Conservation (phyloP, 495 filamentous ascomycete species). For the Penicillium pancosmium region DNA sequence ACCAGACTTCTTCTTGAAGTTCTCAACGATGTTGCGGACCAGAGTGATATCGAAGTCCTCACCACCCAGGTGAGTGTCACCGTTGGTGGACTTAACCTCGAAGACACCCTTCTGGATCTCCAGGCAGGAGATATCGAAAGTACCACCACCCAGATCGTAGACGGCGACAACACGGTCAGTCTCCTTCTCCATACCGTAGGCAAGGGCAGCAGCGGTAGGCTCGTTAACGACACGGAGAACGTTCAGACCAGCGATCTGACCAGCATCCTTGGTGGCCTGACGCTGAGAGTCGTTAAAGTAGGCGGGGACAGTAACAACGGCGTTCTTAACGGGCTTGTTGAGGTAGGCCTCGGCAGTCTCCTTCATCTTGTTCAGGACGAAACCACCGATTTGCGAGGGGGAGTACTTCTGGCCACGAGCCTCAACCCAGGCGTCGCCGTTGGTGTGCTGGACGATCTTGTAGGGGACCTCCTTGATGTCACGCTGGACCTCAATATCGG, state of each 20-base stretch:
- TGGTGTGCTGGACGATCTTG: slow-evolving; percentile 98
- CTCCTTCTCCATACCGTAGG: slow-evolving; percentile 95
- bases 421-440: slow-evolving; percentile 97
- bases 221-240: slow-evolving; percentile 97
- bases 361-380: slow-evolving; percentile 98
- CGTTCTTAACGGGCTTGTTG: slow-evolving; percentile 87
- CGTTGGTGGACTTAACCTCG: slow-evolving; percentile 98
- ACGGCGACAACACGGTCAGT: slow-evolving; percentile 88
- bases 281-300: slow-evolving; percentile 99
- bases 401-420: slow-evolving; percentile 97
- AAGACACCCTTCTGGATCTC: slow-evolving; percentile 98
- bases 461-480: slow-evolving; percentile 98
- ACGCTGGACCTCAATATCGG: slow-evolving; percentile 92
- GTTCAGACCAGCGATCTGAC: slow-evolving; percentile 93
- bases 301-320: slow-evolving; percentile 93
- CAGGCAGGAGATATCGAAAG: slow-evolving; percentile 96
- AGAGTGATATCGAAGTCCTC: slow-evolving; percentile 98
- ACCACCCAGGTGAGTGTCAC: slow-evolving; percentile 96
- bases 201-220: slow-evolving; percentile 91
- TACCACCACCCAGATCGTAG: slow-evolving; percentile 98
- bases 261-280: slow-evolving; percentile 97
- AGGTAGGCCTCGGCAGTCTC: slow-evolving; percentile 94
- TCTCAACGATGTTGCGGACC: slow-evolving; percentile 89
- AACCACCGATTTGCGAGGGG: slow-evolving; percentile 96
- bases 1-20: slow-evolving; percentile 95